Conservation (phyloP, 768 basidiomycete genomes). For the Saitozyma podzolica region DNA sequence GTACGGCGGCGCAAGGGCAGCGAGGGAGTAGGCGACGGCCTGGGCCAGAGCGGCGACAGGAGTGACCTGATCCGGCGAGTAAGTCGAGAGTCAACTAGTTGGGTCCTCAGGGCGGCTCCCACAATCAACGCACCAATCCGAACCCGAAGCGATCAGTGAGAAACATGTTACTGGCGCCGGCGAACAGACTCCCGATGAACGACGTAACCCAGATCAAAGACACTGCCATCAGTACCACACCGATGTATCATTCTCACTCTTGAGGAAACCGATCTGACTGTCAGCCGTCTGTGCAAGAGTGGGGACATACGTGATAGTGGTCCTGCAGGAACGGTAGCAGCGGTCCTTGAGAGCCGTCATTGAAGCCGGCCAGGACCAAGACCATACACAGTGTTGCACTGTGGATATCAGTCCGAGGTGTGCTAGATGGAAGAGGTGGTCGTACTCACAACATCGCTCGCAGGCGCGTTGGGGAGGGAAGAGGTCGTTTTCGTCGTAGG, state of each 20-base stretch:
- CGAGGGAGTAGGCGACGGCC: no score
- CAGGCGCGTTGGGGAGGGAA: no score
- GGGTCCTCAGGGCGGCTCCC: neutral
- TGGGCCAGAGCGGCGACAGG: neutral
- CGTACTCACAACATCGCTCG: no score
- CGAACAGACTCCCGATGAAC: conserved; percentile 55
- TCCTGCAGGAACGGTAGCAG: conserved; percentile 68
- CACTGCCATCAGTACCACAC: conserved; percentile 25
- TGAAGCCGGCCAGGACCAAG: conserved; percentile 61
- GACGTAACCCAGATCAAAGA: conserved; percentile 62
- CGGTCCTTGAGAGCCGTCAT: conserved; percentile 70
- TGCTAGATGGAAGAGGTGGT: no score
- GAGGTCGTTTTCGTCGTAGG: no score
- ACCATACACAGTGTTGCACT: neutral
- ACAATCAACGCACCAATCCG: conserved; percentile 13
- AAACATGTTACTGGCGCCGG: conserved; percentile 56
- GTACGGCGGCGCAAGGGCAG: conserved; percentile 53
- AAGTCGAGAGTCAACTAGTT: conserved; percentile 12
- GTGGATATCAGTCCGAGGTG: no score
- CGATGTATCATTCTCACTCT: no score
- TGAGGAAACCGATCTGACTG: no score
- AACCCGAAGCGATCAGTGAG: conserved; percentile 46
- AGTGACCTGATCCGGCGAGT: neutral
- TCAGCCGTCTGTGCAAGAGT: no score
- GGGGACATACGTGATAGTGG: conserved; percentile 55